phyloP scores from a whole-genome alignment of 331 rosid genomes.

The Malus hybrid region DNA sequence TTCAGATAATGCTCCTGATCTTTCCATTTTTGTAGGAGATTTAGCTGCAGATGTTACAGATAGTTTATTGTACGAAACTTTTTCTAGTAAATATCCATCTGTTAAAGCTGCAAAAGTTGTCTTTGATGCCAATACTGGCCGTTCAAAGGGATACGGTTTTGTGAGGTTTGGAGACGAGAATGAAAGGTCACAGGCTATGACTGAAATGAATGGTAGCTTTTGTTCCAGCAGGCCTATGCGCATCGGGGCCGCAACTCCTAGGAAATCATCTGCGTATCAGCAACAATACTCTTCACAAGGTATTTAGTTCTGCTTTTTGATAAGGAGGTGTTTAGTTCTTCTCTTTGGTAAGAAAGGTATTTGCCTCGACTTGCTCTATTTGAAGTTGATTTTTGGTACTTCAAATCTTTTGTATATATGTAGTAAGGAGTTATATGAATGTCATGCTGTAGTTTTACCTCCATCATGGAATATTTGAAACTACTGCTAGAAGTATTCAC shows the following conservation, averaged over 20 bases:
- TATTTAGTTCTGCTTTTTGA: slow-evolving; percentile 16
- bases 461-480: not conserved
- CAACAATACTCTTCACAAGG: slow-evolving; percentile 52
- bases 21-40: slow-evolving; percentile 94
- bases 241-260: slow-evolving; percentile 90
- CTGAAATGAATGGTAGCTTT: slow-evolving; percentile 81
- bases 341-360: slow-evolving; percentile 29
- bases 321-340: slow-evolving; percentile 37
- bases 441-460: not conserved
- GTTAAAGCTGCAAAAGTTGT: slow-evolving; percentile 95
- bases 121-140: slow-evolving; percentile 88
- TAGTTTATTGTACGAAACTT: slow-evolving; percentile 67
- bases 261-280: slow-evolving; percentile 86
- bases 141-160: slow-evolving; percentile 97
- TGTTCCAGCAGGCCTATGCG: slow-evolving; percentile 99
- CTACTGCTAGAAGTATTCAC: not conserved
- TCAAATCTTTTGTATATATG: not conserved
- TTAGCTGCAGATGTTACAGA: slow-evolving; percentile 93
- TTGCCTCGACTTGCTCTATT: slow-evolving; percentile 2
- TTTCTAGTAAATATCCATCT: slow-evolving; percentile 71
- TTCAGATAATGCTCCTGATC: slow-evolving; percentile 80
- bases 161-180: slow-evolving; percentile 92
- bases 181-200: slow-evolving; percentile 80
- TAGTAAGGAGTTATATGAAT: not conserved
- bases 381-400: not conserved